Evolutionary conservation across 192 early-diverging fungal species (phyloP), one percentile per base, ranked within the genome.

Genomic region (Thoreauomyces humboldtii): DNA sequence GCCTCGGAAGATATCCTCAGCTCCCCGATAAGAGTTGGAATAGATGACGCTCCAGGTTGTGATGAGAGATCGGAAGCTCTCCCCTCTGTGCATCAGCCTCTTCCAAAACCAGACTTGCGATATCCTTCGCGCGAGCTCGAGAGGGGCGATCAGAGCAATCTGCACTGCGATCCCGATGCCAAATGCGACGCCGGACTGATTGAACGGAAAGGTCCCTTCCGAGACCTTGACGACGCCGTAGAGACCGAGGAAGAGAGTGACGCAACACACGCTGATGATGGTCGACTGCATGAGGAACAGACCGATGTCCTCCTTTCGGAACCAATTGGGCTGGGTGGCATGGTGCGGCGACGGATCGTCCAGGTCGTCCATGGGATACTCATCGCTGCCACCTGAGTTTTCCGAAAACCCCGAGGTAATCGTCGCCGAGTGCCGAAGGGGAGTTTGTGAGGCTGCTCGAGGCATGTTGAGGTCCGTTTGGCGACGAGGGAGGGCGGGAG

Each of bases 21-120:
- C 37, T 4, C 57, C 57, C 4, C 57, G 57, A 21, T 59, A 59
- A 12, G 57, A 59, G 35, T 59, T 59, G 33, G 31, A 34, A 21
- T 59, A 59, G 22, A 59, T 59, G 4, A 41, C 35, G 35, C 34
- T 43, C 57, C 57, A 59, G 24, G 28, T 36, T 6, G 57, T 43
- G 24, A 59, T 59, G 11, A 59, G 5, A 11, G 27, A 7, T 9
- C 57, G 33, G 19, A 34, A 15, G 15, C 22, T 17, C 34, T 34
- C 19, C 4, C 57, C 34, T 29, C 37, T 9, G 7, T 21, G 35
- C 57, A 59, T 7, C 15, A 59, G 37, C 14, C 57, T 9, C 35
- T 21, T 5, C 24, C 57, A 28, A 21, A 59, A 59, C 31, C 28
- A 36, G 2, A 59, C 42, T 42, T 59, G 57, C 15, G 35, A 34